Conservation (phyloP, 331 rosid species). For the Quercus tomentella region DNA sequence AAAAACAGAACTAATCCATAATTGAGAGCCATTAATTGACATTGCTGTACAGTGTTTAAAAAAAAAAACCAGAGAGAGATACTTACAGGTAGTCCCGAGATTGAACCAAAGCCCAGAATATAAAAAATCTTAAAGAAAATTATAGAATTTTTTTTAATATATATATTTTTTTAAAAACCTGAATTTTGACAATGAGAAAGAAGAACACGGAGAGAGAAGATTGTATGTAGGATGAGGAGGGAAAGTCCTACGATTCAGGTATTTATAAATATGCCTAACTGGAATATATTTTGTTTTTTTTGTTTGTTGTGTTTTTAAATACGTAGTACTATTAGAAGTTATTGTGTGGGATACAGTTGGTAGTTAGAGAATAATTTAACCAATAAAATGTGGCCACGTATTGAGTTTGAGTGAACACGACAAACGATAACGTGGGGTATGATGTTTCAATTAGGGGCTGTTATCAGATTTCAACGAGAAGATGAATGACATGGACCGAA, state of each 20-base stretch:
- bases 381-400: not conserved
- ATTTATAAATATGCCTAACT: not conserved
- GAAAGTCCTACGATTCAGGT: not conserved
- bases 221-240: not conserved
- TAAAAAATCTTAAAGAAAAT: no score
- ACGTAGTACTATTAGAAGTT: no score
- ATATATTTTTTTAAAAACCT: no score
- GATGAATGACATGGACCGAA: no score
- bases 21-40: not conserved
- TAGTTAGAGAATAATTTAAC: not conserved
- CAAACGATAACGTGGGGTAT: no score
- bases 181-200: not conserved
- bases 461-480: no score
- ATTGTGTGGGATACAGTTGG: not conserved
- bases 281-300: not conserved
- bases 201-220: not conserved
- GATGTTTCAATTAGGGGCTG: no score
- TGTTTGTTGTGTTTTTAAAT: not conserved
- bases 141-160: no score
- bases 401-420: no score
- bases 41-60: not conserved
- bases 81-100: no score
- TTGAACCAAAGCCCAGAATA: no score
- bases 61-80: not conserved
- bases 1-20: not conserved